These are phyloP conservation scores for Xylaria bambusicola DNA, from an alignment of 495 filamentous ascomycete genomes.

Conservation along the genomic window DNA sequence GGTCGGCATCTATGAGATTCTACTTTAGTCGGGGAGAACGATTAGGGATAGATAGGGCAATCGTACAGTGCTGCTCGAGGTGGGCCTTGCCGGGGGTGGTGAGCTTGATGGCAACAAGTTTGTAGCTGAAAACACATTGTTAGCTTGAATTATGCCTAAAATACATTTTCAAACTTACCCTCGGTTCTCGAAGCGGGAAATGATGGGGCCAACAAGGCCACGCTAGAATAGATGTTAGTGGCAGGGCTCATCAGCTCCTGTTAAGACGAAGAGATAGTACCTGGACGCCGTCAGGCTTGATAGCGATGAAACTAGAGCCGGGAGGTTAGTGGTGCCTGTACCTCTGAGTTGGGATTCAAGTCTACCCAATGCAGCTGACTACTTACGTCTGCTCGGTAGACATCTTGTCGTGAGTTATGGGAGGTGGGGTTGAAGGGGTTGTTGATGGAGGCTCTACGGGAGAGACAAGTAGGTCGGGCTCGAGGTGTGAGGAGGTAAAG, in stretches of 20 bases:
- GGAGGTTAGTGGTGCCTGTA: constrained; percentile 48
- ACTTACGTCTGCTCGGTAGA: constrained; percentile 91
- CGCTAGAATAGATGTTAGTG: constrained; percentile 58
- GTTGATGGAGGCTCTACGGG: constrained; percentile 34
- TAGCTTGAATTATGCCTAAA: no score
- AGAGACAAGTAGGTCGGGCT: constrained; percentile 19
- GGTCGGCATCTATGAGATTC: constrained; percentile 66
- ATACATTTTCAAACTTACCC: constrained; percentile 74
- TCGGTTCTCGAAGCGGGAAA: constrained; percentile 93
- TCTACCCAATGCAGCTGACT: background rate
- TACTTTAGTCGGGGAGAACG: constrained; percentile 34
- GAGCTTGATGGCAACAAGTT: constrained; percentile 97
- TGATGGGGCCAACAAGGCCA: constrained; percentile 94
- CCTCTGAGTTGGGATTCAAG: constrained; percentile 1
- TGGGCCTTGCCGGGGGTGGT: constrained; percentile 81
- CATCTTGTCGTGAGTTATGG: constrained; percentile 61
- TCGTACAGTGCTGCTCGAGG: constrained; percentile 90
- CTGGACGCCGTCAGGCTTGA: constrained; percentile 99
- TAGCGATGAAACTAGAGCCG: constrained; percentile 85
- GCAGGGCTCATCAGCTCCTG: constrained; percentile 10
- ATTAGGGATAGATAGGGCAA: constrained; percentile 3
- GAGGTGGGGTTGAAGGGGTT: constrained; percentile 45
- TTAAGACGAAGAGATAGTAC: constrained; percentile 48
- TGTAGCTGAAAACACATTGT: constrained; percentile 65
- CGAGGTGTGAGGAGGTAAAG: constrained; percentile 26